Conservation (phyloP, 495 filamentous ascomycete species). For the Aspergillus panamensis region DNA sequence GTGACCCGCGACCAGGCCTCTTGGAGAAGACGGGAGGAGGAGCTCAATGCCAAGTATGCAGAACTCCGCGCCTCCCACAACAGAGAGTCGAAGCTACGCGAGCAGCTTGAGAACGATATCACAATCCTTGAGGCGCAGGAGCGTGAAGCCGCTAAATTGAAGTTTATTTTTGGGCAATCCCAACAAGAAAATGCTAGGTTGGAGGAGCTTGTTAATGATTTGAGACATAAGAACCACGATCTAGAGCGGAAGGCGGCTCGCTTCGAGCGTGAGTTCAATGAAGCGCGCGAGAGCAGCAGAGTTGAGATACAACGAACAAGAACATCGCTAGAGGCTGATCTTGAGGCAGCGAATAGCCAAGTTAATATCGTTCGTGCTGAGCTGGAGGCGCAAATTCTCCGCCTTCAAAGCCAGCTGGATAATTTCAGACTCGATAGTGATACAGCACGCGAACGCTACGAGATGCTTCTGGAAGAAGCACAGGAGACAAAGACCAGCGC, state of each 20-base stretch:
- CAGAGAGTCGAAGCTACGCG: conserved; percentile 70
- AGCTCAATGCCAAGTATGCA: conserved; percentile 69
- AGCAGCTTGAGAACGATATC: conserved; percentile 77
- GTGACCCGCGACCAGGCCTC: conserved; percentile 75
- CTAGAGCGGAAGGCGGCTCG: conserved; percentile 57
- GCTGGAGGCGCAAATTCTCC: conserved; percentile 67
- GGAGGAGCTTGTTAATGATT: conserved; percentile 58
- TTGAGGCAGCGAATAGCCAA: conserved; percentile 77
- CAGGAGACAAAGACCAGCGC: conserved; percentile 49
- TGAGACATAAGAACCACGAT: conserved; percentile 66
- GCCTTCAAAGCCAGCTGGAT: conserved; percentile 67
- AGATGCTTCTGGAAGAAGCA: conserved; percentile 74
- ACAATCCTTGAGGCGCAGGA: conserved; percentile 71
- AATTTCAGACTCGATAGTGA: conserved; percentile 69
- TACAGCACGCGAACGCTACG: conserved; percentile 66
- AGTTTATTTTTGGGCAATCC: conserved; percentile 52
- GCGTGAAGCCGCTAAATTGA: conserved; percentile 58
- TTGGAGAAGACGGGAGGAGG: conserved; percentile 69
- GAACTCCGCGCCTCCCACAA: conserved; percentile 73
- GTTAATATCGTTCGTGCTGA: conserved; percentile 75
- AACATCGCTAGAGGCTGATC: conserved; percentile 71
- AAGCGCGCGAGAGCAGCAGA: conserved; percentile 71
- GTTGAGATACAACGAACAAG: conserved; percentile 76
- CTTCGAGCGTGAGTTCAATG: conserved; percentile 78
- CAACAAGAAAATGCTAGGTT: conserved; percentile 56